Evolutionary conservation across 768 basidiomycete genomes (phyloP).

Genomic region (Trametopsis cervina): DNA sequence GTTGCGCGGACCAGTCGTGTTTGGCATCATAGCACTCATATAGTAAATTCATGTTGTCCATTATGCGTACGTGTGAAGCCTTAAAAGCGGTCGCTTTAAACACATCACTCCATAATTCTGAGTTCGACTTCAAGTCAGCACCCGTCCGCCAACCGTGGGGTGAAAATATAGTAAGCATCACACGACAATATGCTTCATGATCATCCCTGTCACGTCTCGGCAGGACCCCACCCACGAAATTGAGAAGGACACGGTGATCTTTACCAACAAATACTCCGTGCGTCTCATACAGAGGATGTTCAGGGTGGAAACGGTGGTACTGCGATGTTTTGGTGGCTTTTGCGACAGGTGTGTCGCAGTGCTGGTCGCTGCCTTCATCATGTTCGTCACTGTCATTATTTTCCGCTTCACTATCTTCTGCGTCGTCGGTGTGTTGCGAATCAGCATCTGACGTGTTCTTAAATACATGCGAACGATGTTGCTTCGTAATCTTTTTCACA

Average conservation of each 20-base stretch:
- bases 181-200: conserved; percentile 8
- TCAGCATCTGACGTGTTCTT: too few species aligned
- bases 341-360: too few species aligned
- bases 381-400: too few species aligned
- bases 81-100: not conserved
- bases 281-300: not conserved
- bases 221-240: not conserved
- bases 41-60: conserved; percentile 14
- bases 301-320: too few species aligned
- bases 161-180: conserved; percentile 4
- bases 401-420: too few species aligned
- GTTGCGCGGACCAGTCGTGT: conserved; percentile 6
- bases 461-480: too few species aligned
- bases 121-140: not conserved
- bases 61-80: conserved; percentile 11
- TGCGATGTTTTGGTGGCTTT: too few species aligned
- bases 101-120: conserved; percentile 2
- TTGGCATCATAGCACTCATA: conserved; percentile 16
- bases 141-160: conserved; percentile 8
- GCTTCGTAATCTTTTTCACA: too few species aligned
- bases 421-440: too few species aligned
- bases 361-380: too few species aligned
- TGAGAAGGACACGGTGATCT: not conserved
- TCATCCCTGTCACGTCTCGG: conserved; percentile 1
- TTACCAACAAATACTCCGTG: not conserved